phyloP scores from a whole-genome alignment of 371 early-diverging fungal genomes.

The Mucor mucedo region DNA sequence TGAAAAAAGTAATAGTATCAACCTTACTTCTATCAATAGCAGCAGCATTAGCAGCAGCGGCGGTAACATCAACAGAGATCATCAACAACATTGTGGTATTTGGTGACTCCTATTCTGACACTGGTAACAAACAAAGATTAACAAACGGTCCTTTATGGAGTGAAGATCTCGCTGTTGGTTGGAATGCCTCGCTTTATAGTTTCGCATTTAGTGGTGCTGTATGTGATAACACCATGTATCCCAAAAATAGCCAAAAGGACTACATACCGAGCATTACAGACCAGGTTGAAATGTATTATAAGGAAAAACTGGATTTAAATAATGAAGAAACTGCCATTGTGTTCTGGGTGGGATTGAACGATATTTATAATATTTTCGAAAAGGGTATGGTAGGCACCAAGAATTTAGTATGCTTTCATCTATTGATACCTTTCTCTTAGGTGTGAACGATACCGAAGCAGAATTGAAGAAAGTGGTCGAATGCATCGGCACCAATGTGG shows the following conservation, averaged over 20 bases:
- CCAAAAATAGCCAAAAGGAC: background rate
- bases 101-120: conserved; percentile 57
- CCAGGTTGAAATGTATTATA: conserved; percentile 52
- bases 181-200: conserved; percentile 46
- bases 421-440: background rate
- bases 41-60: background rate
- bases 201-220: conserved; percentile 54
- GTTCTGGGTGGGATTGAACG: conserved; percentile 51
- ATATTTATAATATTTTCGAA: conserved; percentile 35
- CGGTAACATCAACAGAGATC: conserved; percentile 5
- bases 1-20: background rate
- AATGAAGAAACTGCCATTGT: conserved; percentile 44
- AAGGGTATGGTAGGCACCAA: background rate
- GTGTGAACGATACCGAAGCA: background rate
- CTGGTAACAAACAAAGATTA: conserved; percentile 41
- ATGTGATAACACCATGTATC: conserved; percentile 36
- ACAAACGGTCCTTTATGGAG: conserved; percentile 58
- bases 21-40: background rate
- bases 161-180: conserved; percentile 48
- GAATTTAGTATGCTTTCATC: background rate
- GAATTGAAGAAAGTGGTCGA: conserved; percentile 27
- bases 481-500: conserved; percentile 45
- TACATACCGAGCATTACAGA: conserved; percentile 45
- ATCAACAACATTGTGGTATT: conserved; percentile 50
- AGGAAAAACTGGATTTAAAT: conserved; percentile 29